Conservation (phyloP, 805 yeast genomes). For the Wickerhamiella cacticola region DNA sequence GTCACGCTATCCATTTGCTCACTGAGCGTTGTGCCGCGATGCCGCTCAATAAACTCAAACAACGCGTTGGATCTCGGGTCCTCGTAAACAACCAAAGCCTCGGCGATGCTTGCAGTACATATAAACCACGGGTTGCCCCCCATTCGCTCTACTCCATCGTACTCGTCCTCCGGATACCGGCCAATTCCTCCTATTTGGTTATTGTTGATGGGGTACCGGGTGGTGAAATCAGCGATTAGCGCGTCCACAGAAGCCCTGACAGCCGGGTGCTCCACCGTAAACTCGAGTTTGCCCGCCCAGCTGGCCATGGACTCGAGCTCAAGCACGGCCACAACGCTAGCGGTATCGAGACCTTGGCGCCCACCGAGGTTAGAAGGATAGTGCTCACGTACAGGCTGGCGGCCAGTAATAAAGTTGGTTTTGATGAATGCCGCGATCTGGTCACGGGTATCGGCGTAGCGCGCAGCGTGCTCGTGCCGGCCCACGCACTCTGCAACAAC, state of each 20-base stretch:
- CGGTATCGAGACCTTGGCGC: slow-evolving; percentile 16
- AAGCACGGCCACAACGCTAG: slow-evolving; percentile 14
- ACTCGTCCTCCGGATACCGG: slow-evolving; percentile 84
- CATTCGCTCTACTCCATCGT: slow-evolving; percentile 57
- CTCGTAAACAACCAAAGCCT: slow-evolving; percentile 16
- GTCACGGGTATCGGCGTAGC: slow-evolving; percentile 2
- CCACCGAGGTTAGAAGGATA: slow-evolving; percentile 9
- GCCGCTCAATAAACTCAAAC: slow-evolving; percentile 34
- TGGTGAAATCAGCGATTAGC: slow-evolving; percentile 55
- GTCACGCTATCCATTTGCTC: slow-evolving; percentile 76
- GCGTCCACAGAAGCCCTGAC: slow-evolving; percentile 5
- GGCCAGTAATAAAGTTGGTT: slow-evolving; percentile 13
- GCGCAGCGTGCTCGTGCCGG: slow-evolving; percentile 9
- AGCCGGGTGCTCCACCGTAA: not conserved
- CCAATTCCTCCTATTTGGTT: slow-evolving; percentile 38
- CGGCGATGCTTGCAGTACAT: slow-evolving; percentile 30
- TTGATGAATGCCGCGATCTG: slow-evolving; percentile 14
- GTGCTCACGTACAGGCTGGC: slow-evolving; percentile 16
- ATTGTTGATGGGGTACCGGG: slow-evolving; percentile 62
- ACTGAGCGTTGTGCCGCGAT: slow-evolving; percentile 53
- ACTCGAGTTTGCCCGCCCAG: slow-evolving; percentile 15
- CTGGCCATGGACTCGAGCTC: slow-evolving; percentile 14
- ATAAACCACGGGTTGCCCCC: slow-evolving; percentile 95
- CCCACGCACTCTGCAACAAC: slow-evolving; percentile 23
- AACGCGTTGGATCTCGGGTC: slow-evolving; percentile 11